phyloP scores from a whole-genome alignment of 495 filamentous ascomycete species.

The Penicillium desertorum region DNA sequence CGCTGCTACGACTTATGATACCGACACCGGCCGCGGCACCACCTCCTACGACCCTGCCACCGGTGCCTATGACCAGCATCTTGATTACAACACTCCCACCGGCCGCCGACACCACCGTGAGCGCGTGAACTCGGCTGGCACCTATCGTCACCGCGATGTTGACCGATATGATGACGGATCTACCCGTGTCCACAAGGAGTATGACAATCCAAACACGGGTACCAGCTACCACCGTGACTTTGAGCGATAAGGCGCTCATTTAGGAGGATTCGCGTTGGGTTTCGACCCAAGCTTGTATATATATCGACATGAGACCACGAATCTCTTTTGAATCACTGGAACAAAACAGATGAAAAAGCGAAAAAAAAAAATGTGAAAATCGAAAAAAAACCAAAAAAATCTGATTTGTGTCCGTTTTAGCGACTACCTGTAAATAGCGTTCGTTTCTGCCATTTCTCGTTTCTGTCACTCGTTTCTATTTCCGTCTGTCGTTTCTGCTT shows the following conservation, averaged over 20 bases:
- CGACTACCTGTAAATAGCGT: neutral
- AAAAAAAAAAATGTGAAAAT: conserved; percentile 5
- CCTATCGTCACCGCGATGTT: conserved; percentile 39
- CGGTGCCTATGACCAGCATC: conserved; percentile 42
- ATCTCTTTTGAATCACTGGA: conserved; percentile 2
- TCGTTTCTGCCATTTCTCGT: neutral
- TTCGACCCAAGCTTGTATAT: conserved; percentile 13
- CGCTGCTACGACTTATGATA: conserved; percentile 40
- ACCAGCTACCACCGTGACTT: conserved; percentile 37
- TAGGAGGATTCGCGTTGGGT: conserved; percentile 5
- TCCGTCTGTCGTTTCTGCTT: neutral
- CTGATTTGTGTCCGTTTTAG: conserved; percentile 9
- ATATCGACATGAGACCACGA: conserved; percentile 14
- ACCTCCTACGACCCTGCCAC: conserved; percentile 41
- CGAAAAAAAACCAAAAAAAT: conserved; percentile 1
- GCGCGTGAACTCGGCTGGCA: conserved; percentile 30
- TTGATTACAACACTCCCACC: conserved; percentile 36
- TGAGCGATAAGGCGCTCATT: conserved; percentile 20
- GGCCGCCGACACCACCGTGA: conserved; percentile 40
- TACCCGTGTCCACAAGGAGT: conserved; percentile 38
- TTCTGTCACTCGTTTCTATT: too few species aligned
- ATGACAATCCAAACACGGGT: conserved; percentile 42
- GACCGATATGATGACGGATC: conserved; percentile 37
- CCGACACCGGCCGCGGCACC: conserved; percentile 38
- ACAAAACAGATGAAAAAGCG: neutral